These are phyloP conservation scores for Macrophomina phaseolina DNA, from an alignment of 2,329 filamentous ascomycete genomes.

Conservation along the genomic window DNA sequence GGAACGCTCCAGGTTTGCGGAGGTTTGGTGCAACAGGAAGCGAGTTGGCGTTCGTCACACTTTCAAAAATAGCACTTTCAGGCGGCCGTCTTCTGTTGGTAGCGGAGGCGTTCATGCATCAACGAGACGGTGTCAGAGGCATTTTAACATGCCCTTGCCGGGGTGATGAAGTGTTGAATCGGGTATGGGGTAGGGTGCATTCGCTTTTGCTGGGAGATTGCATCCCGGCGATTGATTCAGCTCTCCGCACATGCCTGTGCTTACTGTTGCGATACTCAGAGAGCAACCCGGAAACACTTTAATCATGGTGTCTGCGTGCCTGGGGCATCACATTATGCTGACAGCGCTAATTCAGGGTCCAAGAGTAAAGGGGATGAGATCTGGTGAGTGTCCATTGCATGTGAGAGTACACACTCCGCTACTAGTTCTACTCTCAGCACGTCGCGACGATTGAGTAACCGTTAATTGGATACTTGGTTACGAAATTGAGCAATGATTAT, in stretches of 20 bases:
- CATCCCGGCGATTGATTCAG: too few relatives aligned
- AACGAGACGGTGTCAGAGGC: background rate
- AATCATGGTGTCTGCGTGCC: slow-evolving; percentile 4
- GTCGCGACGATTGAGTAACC: background rate
- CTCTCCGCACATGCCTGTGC: too few relatives aligned
- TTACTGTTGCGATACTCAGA: too few relatives aligned
- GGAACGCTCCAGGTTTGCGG: background rate
- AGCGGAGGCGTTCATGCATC: background rate
- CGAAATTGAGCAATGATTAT: slow-evolving; percentile 15
- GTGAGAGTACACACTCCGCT: too few relatives aligned
- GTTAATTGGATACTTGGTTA: background rate
- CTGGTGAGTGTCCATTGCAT: background rate
- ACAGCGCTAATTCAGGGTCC: slow-evolving; percentile 18
- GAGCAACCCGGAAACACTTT: too few relatives aligned
- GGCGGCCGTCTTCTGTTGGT: background rate
- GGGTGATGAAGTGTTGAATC: too few relatives aligned
- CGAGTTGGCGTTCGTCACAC: background rate
- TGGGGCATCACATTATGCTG: slow-evolving; percentile 8
- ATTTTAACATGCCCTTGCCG: too few relatives aligned
- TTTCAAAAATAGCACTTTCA: background rate
- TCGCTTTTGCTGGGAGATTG: too few relatives aligned
- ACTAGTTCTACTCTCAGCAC: background rate
- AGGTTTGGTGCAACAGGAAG: background rate
- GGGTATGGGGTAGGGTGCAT: too few relatives aligned
- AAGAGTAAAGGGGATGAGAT: background rate